These are phyloP conservation scores for Withania somnifera DNA, from an alignment of 305 asterid species.

Conservation along the genomic window DNA sequence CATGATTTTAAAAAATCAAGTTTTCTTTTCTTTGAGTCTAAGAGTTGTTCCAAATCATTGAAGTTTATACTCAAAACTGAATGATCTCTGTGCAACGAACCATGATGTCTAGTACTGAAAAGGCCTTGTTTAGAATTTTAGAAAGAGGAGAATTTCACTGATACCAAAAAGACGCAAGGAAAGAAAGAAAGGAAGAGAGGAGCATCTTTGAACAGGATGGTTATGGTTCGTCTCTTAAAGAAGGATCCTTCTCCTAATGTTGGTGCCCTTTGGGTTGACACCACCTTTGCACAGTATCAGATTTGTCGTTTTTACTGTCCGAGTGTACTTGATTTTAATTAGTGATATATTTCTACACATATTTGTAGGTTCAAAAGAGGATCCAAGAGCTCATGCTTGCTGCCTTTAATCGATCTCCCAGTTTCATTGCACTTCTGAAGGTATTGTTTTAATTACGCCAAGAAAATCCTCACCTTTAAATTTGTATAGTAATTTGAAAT, in stretches of 20 bases:
- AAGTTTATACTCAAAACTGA: background rate
- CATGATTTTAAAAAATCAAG: background rate
- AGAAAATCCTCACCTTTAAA: background rate
- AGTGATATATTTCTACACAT: slow-evolving; percentile 8
- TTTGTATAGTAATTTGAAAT: background rate
- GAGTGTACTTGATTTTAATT: background rate
- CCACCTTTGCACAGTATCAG: background rate
- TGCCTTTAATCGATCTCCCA: slow-evolving; percentile 71
- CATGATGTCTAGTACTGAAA: background rate
- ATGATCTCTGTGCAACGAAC: background rate
- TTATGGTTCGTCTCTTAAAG: background rate
- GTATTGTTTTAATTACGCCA: slow-evolving; percentile 23
- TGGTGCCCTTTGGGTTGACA: background rate
- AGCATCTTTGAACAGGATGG: background rate
- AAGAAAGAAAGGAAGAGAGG: background rate
- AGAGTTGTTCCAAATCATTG: background rate
- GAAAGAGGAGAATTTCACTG: background rate
- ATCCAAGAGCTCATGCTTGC: slow-evolving; percentile 82
- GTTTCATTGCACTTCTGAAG: slow-evolving; percentile 79
- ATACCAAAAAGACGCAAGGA: background rate
- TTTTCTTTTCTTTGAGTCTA: background rate
- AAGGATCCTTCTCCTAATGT: background rate
- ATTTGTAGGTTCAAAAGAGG: slow-evolving; percentile 58
- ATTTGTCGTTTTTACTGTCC: background rate
- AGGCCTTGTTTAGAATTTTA: background rate